Base-by-base conservation (phyloP, 2,329 filamentous ascomycete genomes). In the Stemphylium lycopersici region DNA sequence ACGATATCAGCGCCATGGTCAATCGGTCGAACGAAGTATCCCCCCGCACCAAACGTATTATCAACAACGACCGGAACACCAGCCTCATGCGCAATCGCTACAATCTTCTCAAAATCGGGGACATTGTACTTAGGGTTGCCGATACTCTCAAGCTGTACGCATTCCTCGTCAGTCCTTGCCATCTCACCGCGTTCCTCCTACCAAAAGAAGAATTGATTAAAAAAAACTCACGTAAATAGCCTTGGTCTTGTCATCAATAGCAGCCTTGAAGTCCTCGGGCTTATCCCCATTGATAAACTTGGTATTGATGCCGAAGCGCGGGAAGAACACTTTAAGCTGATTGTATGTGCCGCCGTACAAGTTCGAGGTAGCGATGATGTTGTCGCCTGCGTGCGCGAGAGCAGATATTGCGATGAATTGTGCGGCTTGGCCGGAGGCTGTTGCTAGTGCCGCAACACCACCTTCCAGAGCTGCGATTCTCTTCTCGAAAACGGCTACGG, bases 401-500 rank as follows among this genome's bases (percentile, higher is more conserved):
- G 92, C 87, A 20, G 86, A 83, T 68, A 97, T 88, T 51, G 91
- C 82, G 82, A 97, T 93, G 81, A 97, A 96, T 73, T 97, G 93
- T 1, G 93, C 93, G 3, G 90, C 86, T 77, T 96, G 92, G 52
- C 93, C 93, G 0, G 92, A 96, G 0, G 91, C 83, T 37, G 92
- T 85, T 5, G 91, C 93, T 24, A 97, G 84, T 39, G 91, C 93
- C 13, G 90, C 93, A 29, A 90, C 87, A 69, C 95, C 95, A 29
- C 93, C 93, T 78, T 99, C 95, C 4, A 98, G 86, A 12, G 93
- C 93, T n/a, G 93, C 93, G 45, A 97, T 90, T 57, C 93, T 87
- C 81, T 97, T 96, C 80, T 99, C 95, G 62, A 99, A 93, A 24
- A 98, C 93, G 77, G 96, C 93, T 65, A 93, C 89, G 0, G 93